A percentile compares a stretch with the other conserved stretches of the same genome.
Evolutionary conservation across 495 filamentous ascomycete species (phyloP).

Genomic region (Extremus antarcticus): DNA sequence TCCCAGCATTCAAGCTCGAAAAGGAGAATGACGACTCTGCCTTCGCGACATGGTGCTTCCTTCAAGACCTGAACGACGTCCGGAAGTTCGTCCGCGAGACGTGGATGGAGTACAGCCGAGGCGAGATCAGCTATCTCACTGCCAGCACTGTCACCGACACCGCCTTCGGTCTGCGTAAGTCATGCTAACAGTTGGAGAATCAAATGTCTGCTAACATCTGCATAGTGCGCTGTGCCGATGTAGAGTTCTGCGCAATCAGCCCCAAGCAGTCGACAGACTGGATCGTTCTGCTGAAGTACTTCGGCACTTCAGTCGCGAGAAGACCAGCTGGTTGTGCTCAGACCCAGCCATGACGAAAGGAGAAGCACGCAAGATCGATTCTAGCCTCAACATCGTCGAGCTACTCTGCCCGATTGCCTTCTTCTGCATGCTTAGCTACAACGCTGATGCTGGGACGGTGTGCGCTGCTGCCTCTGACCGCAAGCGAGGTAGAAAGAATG

Average conservation of each 20-base stretch:
- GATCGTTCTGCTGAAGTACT: neutral
- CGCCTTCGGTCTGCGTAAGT: conserved; percentile 3
- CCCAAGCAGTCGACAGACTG: neutral
- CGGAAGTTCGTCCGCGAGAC: neutral
- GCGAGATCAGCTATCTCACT: conserved; percentile 5
- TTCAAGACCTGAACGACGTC: conserved; percentile 3
- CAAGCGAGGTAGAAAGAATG: neutral
- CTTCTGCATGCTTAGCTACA: neutral
- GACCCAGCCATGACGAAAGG: neutral
- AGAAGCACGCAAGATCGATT: neutral
- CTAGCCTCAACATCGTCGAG: neutral
- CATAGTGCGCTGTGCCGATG: conserved; percentile 2
- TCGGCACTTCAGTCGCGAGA: neutral
- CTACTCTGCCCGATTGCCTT: neutral
- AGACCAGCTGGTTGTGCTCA: neutral
- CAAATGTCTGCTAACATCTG: neutral
- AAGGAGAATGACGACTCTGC: neutral
- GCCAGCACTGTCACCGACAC: conserved; percentile 4
- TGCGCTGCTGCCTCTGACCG: neutral
- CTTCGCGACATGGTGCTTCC: conserved; percentile 4
- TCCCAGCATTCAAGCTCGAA: neutral
- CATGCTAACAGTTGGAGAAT: too few species aligned
- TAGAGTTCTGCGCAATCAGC: neutral
- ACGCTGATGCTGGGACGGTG: neutral
- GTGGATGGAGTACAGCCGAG: conserved; percentile 3